phyloP scores from a whole-genome alignment of 768 basidiomycete genomes.

The Coprinopsis cinerea region DNA sequence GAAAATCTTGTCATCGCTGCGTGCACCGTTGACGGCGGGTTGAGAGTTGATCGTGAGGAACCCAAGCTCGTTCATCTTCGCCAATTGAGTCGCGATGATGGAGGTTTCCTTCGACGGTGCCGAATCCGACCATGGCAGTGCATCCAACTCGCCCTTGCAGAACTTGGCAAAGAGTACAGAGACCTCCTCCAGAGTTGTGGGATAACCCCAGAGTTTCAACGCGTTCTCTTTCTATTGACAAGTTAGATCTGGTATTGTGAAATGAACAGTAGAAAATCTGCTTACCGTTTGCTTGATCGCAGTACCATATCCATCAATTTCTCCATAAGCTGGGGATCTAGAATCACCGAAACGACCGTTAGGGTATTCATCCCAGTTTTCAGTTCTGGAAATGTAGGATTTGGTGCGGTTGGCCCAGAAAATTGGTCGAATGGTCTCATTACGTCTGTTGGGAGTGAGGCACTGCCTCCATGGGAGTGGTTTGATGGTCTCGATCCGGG shows the following conservation, averaged over 20 bases:
- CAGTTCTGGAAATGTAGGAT: conserved; percentile 92
- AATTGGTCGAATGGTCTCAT: conserved; percentile 93
- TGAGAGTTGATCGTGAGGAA: conserved; percentile 98
- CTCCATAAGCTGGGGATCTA: conserved; percentile 95
- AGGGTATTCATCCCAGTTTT: conserved; percentile 99
- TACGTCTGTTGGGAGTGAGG: conserved; percentile 85
- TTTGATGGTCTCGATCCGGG: conserved; percentile 84
- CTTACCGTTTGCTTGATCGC: conserved; percentile 82
- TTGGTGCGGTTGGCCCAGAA: conserved; percentile 98
- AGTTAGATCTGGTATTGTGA: conserved; percentile 4
- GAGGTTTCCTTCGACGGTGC: conserved; percentile 79
- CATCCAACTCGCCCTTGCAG: conserved; percentile 64
- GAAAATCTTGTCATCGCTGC: conserved; percentile 77
- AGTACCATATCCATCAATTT: conserved; percentile 94
- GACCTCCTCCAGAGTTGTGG: conserved; percentile 60
- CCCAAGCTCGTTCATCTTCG: conserved; percentile 83
- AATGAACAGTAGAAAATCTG: conserved; percentile 7
- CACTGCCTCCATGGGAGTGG: conserved; percentile 98
- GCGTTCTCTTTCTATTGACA: conserved; percentile 74
- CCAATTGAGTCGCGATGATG: conserved; percentile 71
- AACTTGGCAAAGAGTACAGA: conserved; percentile 75
- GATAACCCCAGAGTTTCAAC: conserved; percentile 82
- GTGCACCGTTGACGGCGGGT: conserved; percentile 87
- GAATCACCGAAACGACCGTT: conserved; percentile 99
- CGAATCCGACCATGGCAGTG: conserved; percentile 94